A percentile compares a stretch with the other conserved stretches of the same genome.
These are phyloP conservation scores for Trametes maxima DNA, from an alignment of 768 basidiomycete species.

Conservation along the genomic window DNA sequence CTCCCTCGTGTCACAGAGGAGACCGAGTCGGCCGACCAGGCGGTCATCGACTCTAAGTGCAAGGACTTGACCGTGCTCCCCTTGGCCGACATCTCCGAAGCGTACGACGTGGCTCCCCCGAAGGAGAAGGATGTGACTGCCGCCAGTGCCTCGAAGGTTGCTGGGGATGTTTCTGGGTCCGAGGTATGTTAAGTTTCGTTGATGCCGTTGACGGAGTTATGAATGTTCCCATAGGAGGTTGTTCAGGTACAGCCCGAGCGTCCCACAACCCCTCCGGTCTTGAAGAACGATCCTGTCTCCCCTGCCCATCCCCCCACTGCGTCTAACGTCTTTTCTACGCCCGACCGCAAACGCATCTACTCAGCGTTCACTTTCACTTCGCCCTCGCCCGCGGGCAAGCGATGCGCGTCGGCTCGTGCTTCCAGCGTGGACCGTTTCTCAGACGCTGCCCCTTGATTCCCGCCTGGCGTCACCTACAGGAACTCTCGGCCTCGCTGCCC, in stretches of 20 bases:
- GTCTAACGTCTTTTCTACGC: slow-evolving; percentile 59
- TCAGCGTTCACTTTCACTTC: slow-evolving; percentile 79
- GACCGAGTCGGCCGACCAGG: slow-evolving; percentile 47
- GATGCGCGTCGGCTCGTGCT: slow-evolving; percentile 40
- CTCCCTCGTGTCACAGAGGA: slow-evolving; percentile 66
- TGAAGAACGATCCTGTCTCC: slow-evolving; percentile 28
- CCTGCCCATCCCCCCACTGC: slow-evolving; percentile 33
- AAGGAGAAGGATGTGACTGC: slow-evolving; percentile 15
- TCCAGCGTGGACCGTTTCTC: slow-evolving; percentile 29
- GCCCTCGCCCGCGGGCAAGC: slow-evolving; percentile 62
- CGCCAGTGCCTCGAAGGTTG: background rate
- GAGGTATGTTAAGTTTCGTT: background rate
- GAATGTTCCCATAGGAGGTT: background rate
- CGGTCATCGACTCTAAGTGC: slow-evolving; percentile 68
- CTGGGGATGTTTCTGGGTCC: background rate
- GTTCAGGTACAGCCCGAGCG: slow-evolving; percentile 8
- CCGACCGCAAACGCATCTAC: slow-evolving; percentile 73
- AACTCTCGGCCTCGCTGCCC: background rate
- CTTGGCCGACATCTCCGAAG: slow-evolving; percentile 72
- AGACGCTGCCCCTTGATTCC: slow-evolving; percentile 14
- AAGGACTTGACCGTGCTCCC: slow-evolving; percentile 81
- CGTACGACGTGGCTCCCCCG: slow-evolving; percentile 49
- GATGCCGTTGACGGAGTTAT: no score
- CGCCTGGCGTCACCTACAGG: background rate
- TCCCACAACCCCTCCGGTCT: slow-evolving; percentile 14